These are phyloP conservation scores for Coriaria nepalensis DNA, from an alignment of 306 rosid genomes.

Conservation along the genomic window DNA sequence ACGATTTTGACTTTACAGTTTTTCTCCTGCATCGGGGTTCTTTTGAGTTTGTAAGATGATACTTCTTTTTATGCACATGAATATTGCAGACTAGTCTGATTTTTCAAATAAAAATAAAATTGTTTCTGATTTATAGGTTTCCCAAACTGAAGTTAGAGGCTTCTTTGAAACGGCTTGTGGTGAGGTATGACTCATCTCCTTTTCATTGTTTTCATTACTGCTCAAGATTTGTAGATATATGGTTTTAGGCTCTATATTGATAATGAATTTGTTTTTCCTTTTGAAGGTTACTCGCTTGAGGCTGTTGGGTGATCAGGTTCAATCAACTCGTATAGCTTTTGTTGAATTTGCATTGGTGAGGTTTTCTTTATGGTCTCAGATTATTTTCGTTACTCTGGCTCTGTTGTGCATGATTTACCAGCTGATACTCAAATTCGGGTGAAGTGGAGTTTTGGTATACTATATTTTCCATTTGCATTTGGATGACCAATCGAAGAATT, in stretches of 20 bases:
- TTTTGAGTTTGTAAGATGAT: too few relatives aligned
- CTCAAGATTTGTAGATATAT: not conserved
- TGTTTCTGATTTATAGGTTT: slow-evolving; percentile 34
- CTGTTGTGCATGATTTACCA: too few relatives aligned
- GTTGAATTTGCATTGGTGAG: slow-evolving; percentile 77
- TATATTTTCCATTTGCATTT: too few relatives aligned
- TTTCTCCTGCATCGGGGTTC: too few relatives aligned
- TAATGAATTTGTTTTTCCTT: slow-evolving; percentile 2
- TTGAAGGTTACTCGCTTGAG: slow-evolving; percentile 84
- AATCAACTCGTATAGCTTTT: slow-evolving; percentile 95
- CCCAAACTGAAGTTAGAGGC: slow-evolving; percentile 86
- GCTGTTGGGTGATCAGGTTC: slow-evolving; percentile 95
- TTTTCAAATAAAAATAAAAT: not conserved
- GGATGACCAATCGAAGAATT: too few relatives aligned
- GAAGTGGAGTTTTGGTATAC: too few relatives aligned
- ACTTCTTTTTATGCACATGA: too few relatives aligned
- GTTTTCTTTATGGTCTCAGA: not conserved
- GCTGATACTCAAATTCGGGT: not conserved
- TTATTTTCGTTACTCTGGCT: not conserved
- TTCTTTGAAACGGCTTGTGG: slow-evolving; percentile 92
- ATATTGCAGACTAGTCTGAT: too few relatives aligned
- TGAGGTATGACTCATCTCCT: slow-evolving; percentile 41
- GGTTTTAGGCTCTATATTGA: not conserved
- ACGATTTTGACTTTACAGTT: too few relatives aligned
- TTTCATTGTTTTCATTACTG: not conserved